Evolutionary conservation across 148 eudicot genomes (phyloP).

Genomic region (Fallopia convolvulus): DNA sequence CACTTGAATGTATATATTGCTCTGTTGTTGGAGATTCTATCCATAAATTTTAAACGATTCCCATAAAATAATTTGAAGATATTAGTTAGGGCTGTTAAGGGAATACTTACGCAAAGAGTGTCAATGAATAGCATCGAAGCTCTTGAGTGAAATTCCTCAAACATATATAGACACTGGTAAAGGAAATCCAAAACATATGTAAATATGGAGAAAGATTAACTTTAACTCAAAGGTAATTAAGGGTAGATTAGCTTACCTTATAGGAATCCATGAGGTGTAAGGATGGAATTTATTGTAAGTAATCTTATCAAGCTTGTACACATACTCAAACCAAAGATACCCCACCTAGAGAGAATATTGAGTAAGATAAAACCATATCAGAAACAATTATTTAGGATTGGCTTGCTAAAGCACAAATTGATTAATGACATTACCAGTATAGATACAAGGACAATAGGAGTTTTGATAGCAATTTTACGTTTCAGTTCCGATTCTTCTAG

Average conservation of each 20-base stretch:
- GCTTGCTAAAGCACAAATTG: background rate
- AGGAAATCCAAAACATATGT: constrained; percentile 14
- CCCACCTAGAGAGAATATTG: constrained; percentile 46
- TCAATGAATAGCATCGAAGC: constrained; percentile 65
- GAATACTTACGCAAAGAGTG: constrained; percentile 88
- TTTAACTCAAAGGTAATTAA: background rate
- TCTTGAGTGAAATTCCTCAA: constrained; percentile 84
- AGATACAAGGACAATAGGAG: constrained; percentile 38
- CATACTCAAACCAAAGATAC: constrained; percentile 79
- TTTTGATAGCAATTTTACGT: constrained; percentile 51
- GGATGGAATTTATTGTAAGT: constrained; percentile 89
- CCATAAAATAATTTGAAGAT: background rate
- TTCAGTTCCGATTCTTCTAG: constrained; percentile 79
- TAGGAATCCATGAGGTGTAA: constrained; percentile 98
- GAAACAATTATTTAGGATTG: background rate
- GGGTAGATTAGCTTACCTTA: constrained; percentile 44
- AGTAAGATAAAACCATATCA: constrained; percentile 1
- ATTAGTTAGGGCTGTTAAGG: background rate
- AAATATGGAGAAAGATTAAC: background rate
- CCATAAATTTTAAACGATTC: background rate
- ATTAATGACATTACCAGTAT: constrained; percentile 34
- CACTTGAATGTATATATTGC: background rate
- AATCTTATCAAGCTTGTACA: constrained; percentile 83
- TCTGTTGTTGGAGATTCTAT: background rate
- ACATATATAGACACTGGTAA: constrained; percentile 73